Evolutionary conservation across 2,329 filamentous ascomycete species (phyloP).

Genomic region (Arthrobotrys megalospora): DNA sequence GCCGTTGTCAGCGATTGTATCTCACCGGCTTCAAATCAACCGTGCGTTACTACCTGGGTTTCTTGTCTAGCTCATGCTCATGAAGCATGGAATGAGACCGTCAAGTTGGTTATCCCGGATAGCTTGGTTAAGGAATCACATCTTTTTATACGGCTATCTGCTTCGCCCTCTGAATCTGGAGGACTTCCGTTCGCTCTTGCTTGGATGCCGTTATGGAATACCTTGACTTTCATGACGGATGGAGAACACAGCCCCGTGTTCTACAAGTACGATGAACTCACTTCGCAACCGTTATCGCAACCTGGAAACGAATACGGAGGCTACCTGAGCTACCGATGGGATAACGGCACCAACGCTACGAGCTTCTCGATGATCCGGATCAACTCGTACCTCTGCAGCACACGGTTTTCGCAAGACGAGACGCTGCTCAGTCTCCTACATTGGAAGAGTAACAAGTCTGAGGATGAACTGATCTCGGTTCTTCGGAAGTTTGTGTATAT

Average conservation of each 20-base stretch:
- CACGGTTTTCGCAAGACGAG: constrained; percentile 92
- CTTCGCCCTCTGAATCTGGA: constrained; percentile 78
- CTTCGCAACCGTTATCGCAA: constrained; percentile 76
- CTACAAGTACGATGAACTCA: constrained; percentile 90
- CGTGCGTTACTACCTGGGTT: constrained; percentile 86
- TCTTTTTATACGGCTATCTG: constrained; percentile 88
- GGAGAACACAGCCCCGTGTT: constrained; percentile 70
- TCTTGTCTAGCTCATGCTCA: constrained; percentile 85
- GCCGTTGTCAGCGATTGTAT: constrained; percentile 91
- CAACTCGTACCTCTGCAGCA: constrained; percentile 92
- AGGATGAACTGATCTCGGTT: constrained; percentile 79
- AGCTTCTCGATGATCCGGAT: constrained; percentile 78
- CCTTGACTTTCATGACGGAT: constrained; percentile 89
- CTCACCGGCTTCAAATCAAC: constrained; percentile 84
- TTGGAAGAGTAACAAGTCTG: constrained; percentile 81
- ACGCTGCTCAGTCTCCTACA: constrained; percentile 85
- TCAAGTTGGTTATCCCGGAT: constrained; percentile 83
- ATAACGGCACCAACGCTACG: constrained; percentile 76
- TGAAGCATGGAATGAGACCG: constrained; percentile 87
- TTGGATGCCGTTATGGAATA: constrained; percentile 94
- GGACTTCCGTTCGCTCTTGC: constrained; percentile 83
- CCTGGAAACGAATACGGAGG: constrained; percentile 78
- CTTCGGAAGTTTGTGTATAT: constrained; percentile 91
- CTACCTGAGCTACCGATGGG: constrained; percentile 88
- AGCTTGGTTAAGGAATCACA: constrained; percentile 86